Evolutionary conservation across 495 filamentous ascomycete genomes (phyloP), one percentile per base, ranked within the genome.

Genomic region (Penicillium chermesinum): DNA sequence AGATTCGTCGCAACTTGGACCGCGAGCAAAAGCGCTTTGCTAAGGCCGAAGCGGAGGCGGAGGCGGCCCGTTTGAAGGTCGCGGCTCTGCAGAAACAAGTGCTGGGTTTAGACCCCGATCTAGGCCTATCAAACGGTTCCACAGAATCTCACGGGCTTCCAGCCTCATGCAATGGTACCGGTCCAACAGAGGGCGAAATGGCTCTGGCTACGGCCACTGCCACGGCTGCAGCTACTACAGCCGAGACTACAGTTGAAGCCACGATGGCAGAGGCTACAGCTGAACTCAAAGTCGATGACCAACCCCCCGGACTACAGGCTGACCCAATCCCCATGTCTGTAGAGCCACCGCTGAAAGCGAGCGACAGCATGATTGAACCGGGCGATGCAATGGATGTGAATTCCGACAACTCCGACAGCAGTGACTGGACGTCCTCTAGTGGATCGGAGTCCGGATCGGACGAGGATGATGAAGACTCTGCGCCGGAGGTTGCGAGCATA

Each of bases 21-120:
- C 70, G 67, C 20, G 75, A 76, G 44, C 67, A 78, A 52, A 73
- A 65, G 55, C 68, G 70, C 30, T 62, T 72, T 41, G 70, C 67
- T 16, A 70, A 72, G 56, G 74, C 75, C 13, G 72, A 77, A 48
- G 73, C 71, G 0, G 66, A 70, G 50, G 68, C 72, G 6, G 69
- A 72, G 33, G 65, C 65, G 17, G 67, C 67, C 43, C 69, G 69
- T 25, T 54, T 70, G 10, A 66, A 61, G 41, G 56, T 66, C 2
- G 67, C 69, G 30, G 63, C 63, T 7, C 48, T 68, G 27, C 64
- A 65, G 42, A 67, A 58, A 40, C 53, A 57, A 16, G 49, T 47
- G 8, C 34, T 52, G 22, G 49, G 57, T 3, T 35, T 54, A 19
- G 44, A 39, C 17, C 14, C 34, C 19, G 46, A 53, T 14, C 48